phyloP scores from a whole-genome alignment of 805 yeast genomes.

The Hemisphaericaspora nanyangensis region DNA sequence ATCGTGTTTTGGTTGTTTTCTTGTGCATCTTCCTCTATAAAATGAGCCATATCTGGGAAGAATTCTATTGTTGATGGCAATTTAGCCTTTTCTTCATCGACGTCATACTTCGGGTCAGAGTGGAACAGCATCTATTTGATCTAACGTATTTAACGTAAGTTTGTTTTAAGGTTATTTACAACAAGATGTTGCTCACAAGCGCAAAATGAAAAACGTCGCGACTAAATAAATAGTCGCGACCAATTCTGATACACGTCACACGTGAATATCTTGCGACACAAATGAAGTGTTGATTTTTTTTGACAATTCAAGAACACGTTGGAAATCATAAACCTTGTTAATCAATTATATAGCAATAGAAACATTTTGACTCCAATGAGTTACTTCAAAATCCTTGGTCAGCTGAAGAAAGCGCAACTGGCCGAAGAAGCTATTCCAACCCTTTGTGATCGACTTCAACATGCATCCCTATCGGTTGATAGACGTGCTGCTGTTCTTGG shows the following conservation, averaged over 20 bases:
- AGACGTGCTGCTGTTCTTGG: constrained; percentile 89
- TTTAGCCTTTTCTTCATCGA: constrained; percentile 2
- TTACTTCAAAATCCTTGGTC: constrained; percentile 33
- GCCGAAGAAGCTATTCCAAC: constrained; percentile 86
- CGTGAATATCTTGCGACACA: too few species aligned
- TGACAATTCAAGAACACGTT: too few species aligned
- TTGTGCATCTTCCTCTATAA: constrained; percentile 10
- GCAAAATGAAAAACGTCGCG: too few species aligned
- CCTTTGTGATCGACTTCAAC: constrained; percentile 79
- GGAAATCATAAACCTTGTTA: too few species aligned
- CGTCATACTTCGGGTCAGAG: constrained; percentile 8
- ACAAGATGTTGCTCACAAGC: too few species aligned
- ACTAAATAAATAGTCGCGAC: too few species aligned
- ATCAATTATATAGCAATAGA: too few species aligned
- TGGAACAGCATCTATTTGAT: constrained; percentile 1
- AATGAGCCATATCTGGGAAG: constrained; percentile 14
- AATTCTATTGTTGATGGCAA: constrained; percentile 8
- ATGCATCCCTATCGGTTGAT: constrained; percentile 79
- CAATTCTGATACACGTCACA: too few species aligned
- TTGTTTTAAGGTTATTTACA: too few species aligned
- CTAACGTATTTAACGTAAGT: too few species aligned
- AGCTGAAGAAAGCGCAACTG: constrained; percentile 34
- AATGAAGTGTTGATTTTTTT: too few species aligned
- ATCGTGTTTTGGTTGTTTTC: constrained; percentile 10
- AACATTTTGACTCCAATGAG: too few species aligned